Percentiles rank a stretch among this genome's conserved stretches.
Evolutionary conservation across 2,329 filamentous ascomycete species (phyloP).

Genomic region (Diaporthe caulivora): DNA sequence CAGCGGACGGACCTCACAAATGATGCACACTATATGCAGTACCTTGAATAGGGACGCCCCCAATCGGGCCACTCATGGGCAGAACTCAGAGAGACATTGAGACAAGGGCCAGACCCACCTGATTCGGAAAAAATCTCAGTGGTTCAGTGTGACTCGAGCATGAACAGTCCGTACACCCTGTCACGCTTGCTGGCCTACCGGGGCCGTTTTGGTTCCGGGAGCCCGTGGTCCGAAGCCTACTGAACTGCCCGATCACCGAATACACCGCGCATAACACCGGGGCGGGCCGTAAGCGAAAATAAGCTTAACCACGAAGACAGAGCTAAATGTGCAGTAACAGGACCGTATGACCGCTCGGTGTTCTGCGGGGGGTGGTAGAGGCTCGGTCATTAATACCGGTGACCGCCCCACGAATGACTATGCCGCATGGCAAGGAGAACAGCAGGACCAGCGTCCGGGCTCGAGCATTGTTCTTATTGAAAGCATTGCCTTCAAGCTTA

Average conservation of each 20-base stretch:
- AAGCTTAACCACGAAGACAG: background rate
- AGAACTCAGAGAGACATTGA: background rate
- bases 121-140: background rate
- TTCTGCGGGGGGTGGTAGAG: background rate
- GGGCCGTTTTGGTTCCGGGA: background rate
- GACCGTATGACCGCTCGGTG: background rate
- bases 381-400: background rate
- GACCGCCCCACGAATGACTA: too few species aligned
- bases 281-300: background rate
- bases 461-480: too few species aligned
- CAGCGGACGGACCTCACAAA: background rate
- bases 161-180: background rate
- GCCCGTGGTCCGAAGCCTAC: background rate
- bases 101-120: background rate
- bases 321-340: background rate
- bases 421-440: too few species aligned
- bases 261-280: background rate
- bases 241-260: background rate
- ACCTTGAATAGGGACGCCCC: background rate
- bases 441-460: too few species aligned
- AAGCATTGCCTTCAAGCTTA: too few species aligned
- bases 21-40: background rate
- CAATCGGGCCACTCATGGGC: background rate
- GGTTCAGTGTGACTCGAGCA: background rate
- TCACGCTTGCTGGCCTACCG: background rate